Evolutionary conservation across 768 basidiomycete genomes (phyloP), one percentile per base, ranked within the genome.

Genomic region (Leucocoprinus birnbaumii): DNA sequence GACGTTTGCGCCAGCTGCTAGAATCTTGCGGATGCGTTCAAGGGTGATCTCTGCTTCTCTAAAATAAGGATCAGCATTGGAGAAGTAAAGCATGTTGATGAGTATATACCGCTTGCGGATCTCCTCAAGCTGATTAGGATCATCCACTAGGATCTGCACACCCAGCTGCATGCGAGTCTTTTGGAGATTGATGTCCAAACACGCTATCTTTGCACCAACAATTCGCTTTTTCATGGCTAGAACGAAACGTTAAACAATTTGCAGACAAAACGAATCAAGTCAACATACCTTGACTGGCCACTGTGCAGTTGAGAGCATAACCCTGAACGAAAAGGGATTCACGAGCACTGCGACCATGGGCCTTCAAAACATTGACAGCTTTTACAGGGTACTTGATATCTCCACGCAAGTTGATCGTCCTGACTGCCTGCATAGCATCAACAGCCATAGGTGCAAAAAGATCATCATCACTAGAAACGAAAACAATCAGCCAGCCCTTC

Each of bases 331-430:
- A 94, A 58, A 97, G 65, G 41, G 95, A 98, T 70, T 99, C 97
- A 60, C 94, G 81, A 21, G 97, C 92, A 68, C 93, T 95, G 73
- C 85, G 86, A 51, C 97, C 97, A 63, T 99, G 97, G 2, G 97
- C 97, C 72, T 99, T 99, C 62, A 99, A 79, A 25, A 98, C 85
- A 66, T 99, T 99, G 60, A 99, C 97, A 3, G 97, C 97, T 73
- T 99, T 98, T 58, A 99, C 97, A 4, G 97, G 97, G 72, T 98
- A 99, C 71, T 98, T 98, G 66, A 90, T 87, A 68, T 99, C 97
- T 26, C 97, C 97, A 50, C 94, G 84, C 59, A 86, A 73, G 69
- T 98, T 98, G 64, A 92, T 85, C 5, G 94, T 94, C 76, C 87
- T 94, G 53, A 99, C 97, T 3, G 97, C 89, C 44, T 94, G 82